Percentiles rank a stretch among this genome's conserved stretches.
phyloP scores from a whole-genome alignment of 345 rosid species.

The Lepidium didymum region DNA sequence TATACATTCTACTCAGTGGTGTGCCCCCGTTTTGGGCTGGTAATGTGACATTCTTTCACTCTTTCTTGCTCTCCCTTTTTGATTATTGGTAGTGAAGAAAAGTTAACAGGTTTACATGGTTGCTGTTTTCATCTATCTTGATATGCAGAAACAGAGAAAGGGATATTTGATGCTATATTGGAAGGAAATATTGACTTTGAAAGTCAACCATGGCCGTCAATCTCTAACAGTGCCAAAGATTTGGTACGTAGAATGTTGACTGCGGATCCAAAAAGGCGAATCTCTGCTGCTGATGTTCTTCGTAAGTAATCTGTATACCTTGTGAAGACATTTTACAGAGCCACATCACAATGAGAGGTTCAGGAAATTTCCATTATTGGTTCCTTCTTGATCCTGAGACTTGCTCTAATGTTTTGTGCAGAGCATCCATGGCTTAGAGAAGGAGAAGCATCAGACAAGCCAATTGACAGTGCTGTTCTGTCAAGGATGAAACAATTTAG shows the following conservation, averaged over 20 bases:
- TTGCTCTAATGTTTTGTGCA: slow-evolving; percentile 12
- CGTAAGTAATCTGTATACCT: slow-evolving; percentile 35
- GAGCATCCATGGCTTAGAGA: slow-evolving; percentile 74
- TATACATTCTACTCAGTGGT: slow-evolving; percentile 78
- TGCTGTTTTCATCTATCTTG: not conserved
- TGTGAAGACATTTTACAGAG: not conserved
- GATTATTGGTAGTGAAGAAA: not conserved
- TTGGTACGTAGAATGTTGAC: slow-evolving; percentile 72
- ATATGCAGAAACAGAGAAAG: slow-evolving; percentile 69
- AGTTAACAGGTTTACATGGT: not conserved
- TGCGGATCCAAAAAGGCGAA: slow-evolving; percentile 61
- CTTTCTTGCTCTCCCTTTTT: not conserved
- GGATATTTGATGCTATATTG: slow-evolving; percentile 74
- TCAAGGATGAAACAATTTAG: slow-evolving; percentile 95
- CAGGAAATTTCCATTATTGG: not conserved
- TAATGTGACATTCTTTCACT: slow-evolving; percentile 1
- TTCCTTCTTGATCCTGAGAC: not conserved
- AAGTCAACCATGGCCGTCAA: slow-evolving; percentile 78
- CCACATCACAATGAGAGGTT: not conserved
- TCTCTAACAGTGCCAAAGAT: slow-evolving; percentile 89
- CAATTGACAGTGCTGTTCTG: slow-evolving; percentile 82
- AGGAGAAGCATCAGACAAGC: slow-evolving; percentile 84
- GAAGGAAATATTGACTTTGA: slow-evolving; percentile 79
- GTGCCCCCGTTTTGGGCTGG: slow-evolving; percentile 97
- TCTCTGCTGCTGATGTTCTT: slow-evolving; percentile 79